phyloP scores from a whole-genome alignment of 305 asterid species.

The Fraxinus velutina region DNA sequence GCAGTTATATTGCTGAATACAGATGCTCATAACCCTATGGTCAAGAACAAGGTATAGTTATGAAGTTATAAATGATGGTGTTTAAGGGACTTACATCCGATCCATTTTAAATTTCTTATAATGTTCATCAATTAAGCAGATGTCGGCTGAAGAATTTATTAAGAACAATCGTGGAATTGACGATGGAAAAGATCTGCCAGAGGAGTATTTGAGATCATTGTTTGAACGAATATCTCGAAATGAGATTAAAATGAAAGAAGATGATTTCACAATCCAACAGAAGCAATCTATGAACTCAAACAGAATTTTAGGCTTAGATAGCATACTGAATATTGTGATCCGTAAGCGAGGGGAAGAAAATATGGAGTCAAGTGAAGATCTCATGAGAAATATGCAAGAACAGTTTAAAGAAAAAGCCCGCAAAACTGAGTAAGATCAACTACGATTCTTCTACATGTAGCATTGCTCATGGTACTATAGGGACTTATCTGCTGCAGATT shows the following conservation, averaged over 20 bases:
- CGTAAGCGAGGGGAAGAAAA: constrained; percentile 79
- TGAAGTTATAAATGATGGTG: constrained; percentile 16
- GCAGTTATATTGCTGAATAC: constrained; percentile 98
- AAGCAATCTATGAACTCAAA: constrained; percentile 77
- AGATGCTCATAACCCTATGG: constrained; percentile 98
- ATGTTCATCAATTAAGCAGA: constrained; percentile 42
- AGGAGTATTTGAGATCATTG: constrained; percentile 88
- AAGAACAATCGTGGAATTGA: constrained; percentile 96
- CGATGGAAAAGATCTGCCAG: constrained; percentile 95
- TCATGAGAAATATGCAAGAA: constrained; percentile 97
- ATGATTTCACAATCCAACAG: constrained; percentile 78
- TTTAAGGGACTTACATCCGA: constrained; percentile 10
- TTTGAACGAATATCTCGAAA: constrained; percentile 82
- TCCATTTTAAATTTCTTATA: constrained; percentile 20
- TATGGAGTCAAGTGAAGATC: constrained; percentile 88
- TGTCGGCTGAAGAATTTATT: constrained; percentile 93
- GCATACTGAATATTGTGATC: constrained; percentile 84
- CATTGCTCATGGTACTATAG: constrained; percentile 15
- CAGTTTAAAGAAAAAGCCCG: constrained; percentile 99
- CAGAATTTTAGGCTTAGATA: constrained; percentile 77
- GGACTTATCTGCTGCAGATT: constrained; percentile 7
- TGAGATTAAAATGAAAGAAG: constrained; percentile 98
- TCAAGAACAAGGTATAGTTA: constrained; percentile 80
- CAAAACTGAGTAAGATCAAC: constrained; percentile 85
- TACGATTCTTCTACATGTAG: constrained; percentile 20